A percentile compares a stretch with the other conserved stretches of the same genome.
phyloP scores from a whole-genome alignment of 495 filamentous ascomycete species.

The Penicillium ucsense region DNA sequence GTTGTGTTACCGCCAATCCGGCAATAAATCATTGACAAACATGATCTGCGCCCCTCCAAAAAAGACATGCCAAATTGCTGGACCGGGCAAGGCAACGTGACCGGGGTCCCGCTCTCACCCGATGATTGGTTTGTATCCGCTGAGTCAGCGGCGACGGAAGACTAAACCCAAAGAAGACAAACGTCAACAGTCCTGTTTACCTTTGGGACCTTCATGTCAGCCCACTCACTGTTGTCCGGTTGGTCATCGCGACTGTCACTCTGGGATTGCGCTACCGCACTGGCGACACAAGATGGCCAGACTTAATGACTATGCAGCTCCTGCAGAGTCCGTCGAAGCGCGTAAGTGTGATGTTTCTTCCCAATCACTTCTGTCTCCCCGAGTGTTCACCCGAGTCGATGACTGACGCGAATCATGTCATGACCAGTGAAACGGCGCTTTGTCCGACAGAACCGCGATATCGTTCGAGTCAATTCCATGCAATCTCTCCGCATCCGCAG shows the following conservation, averaged over 20 bases:
- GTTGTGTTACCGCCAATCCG: too few species aligned
- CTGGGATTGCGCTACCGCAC: neutral
- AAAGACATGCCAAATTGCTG: too few species aligned
- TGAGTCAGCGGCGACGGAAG: slow-evolving; percentile 13
- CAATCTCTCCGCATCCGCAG: slow-evolving; percentile 83
- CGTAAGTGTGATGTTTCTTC: slow-evolving; percentile 44
- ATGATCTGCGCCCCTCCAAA: too few species aligned
- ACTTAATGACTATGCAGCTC: slow-evolving; percentile 69
- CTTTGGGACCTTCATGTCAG: neutral
- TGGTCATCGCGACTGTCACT: neutral
- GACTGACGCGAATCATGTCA: slow-evolving; percentile 3
- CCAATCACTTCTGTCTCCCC: neutral
- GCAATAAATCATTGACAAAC: too few species aligned
- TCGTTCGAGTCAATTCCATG: slow-evolving; percentile 80
- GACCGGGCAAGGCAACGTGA: too few species aligned
- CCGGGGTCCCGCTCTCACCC: too few species aligned
- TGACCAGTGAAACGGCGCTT: slow-evolving; percentile 72
- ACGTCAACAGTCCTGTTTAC: slow-evolving; percentile 29
- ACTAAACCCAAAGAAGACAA: slow-evolving; percentile 29
- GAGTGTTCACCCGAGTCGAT: neutral
- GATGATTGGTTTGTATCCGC: neutral
- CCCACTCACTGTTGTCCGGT: neutral
- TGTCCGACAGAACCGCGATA: slow-evolving; percentile 87
- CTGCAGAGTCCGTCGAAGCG: slow-evolving; percentile 66
- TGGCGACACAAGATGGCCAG: slow-evolving; percentile 58